Evolutionary conservation across 2,329 filamentous ascomycete genomes (phyloP), one percentile per base, ranked within the genome.

Genomic region (Talaromyces sp.): DNA sequence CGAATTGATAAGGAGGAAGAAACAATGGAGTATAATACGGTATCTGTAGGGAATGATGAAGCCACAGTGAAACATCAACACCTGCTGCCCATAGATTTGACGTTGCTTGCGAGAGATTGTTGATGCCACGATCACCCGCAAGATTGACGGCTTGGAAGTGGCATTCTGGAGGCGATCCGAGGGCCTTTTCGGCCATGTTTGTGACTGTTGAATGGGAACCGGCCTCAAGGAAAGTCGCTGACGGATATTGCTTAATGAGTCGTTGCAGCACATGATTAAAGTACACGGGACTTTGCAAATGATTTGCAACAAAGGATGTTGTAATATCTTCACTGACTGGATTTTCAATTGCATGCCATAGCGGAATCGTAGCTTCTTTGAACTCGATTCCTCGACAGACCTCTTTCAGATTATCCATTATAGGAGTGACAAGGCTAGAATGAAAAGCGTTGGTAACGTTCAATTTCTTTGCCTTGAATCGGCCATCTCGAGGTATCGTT

Each of bases 101-200:
- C 37, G 85, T 80, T 0, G 66, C 68, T 60, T n/a, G 62, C 69
- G 1, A 79, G 19, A 0, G 70, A 66, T 52, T 80, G 75, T 8
- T 64, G 16, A 43, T 43, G 16, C 41, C 41, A 19, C 41, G 41
- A 8, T 43, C 41, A 43, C 16, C 16, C 14, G 16, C 41, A 43
- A 43, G 14, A 43, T 43, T 43, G 41, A 43, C 41, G n/a, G 41
- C 41, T 19, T 43, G 41, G 16, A 43, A 43, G n/a, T 43, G 41
- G 16, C 14, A 43, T 7, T 43, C 16, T 3, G 16, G 14, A 43
- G 16, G 16, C 6, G 41, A 43, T 19, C 16, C 41, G 16, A 43
- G 6, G n/a, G 41, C 16, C 41, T 19, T 43, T 43, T 43, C 41
- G 7, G 41, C 41, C 41, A 43, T 43, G 14, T 43, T 43, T n/a